Percentiles rank a stretch among this genome's conserved stretches.
Evolutionary conservation across 441 rosid genomes (phyloP).

Genomic region (Brassica hybrid): DNA sequence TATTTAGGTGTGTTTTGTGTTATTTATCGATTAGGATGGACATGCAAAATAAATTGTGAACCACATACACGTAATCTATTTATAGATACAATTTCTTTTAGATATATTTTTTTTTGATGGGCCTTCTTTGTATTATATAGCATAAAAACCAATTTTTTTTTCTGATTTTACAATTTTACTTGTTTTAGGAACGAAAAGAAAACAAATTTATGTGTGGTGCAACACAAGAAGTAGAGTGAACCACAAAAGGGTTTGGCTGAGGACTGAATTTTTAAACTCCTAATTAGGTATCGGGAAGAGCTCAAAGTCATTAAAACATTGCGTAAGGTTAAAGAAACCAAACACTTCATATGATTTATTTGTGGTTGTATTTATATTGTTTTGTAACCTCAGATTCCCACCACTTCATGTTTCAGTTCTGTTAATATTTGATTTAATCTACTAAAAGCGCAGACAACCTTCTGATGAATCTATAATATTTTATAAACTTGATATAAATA

Average conservation of each 20-base stretch:
- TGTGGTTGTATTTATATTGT: conserved; percentile 27
- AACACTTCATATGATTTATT: conserved; percentile 37
- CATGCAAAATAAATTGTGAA: conserved; percentile 35
- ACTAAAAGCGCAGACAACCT: conserved; percentile 33
- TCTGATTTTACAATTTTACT: conserved; percentile 1
- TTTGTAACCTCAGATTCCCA: conserved; percentile 37
- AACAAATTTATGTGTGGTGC: conserved; percentile 27
- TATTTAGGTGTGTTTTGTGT: conserved; percentile 28
- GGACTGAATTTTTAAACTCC: conserved; percentile 43
- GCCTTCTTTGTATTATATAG: conserved; percentile 10
- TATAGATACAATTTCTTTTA: not conserved
- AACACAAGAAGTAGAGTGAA: conserved; percentile 40
- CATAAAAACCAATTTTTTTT: not conserved
- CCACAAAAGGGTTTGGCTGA: conserved; percentile 45
- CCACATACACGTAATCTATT: conserved; percentile 17
- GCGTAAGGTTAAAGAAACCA: conserved; percentile 43
- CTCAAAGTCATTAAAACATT: conserved; percentile 43
- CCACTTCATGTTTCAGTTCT: conserved; percentile 29
- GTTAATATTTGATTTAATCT: not conserved
- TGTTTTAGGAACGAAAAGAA: not conserved
- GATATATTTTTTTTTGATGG: not conserved
- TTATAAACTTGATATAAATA: conserved; percentile 9
- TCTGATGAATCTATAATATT: conserved; percentile 36
- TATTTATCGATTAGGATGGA: conserved; percentile 40
- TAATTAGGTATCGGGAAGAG: conserved; percentile 46